These are phyloP conservation scores for Psilocybe cubensis DNA, from an alignment of 768 basidiomycete species.

Conservation along the genomic window DNA sequence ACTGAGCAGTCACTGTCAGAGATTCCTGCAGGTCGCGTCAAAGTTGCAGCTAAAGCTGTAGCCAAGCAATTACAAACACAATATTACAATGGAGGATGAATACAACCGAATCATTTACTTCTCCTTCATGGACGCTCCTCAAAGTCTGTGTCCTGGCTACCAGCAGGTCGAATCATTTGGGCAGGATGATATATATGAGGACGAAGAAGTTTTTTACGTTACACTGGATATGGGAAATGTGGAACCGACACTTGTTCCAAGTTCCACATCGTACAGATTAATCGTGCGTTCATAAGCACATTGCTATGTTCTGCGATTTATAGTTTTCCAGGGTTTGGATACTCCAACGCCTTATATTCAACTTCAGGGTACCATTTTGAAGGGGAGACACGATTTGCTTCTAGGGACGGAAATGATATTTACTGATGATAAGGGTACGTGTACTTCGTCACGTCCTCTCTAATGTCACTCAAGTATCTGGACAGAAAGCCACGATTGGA, in stretches of 20 bases:
- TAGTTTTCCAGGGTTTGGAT: slow-evolving; percentile 63
- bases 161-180: slow-evolving; percentile 70
- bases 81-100: too few relatives aligned
- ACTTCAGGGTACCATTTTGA: slow-evolving; percentile 73
- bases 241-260: slow-evolving; percentile 78
- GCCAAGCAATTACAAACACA: too few relatives aligned
- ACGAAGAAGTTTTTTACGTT: slow-evolving; percentile 65
- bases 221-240: slow-evolving; percentile 75
- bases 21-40: too few relatives aligned
- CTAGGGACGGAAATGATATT: slow-evolving; percentile 81
- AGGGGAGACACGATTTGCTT: slow-evolving; percentile 67
- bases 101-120: too few relatives aligned
- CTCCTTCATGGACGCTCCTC: slow-evolving; percentile 20
- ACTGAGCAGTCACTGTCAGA: too few relatives aligned
- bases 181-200: slow-evolving; percentile 67
- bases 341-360: slow-evolving; percentile 79
- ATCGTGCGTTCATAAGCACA: slow-evolving; percentile 54
- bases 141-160: slow-evolving; percentile 59
- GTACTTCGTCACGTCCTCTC: background rate
- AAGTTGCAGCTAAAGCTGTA: too few relatives aligned
- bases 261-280: slow-evolving; percentile 68
- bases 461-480: background rate
- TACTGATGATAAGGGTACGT: slow-evolving; percentile 60
- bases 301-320: background rate
- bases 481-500: slow-evolving; percentile 47